A percentile compares a stretch with the other conserved stretches of the same genome.
phyloP scores from a whole-genome alignment of 257 asterid species.

The Lycium ferocissimum region DNA sequence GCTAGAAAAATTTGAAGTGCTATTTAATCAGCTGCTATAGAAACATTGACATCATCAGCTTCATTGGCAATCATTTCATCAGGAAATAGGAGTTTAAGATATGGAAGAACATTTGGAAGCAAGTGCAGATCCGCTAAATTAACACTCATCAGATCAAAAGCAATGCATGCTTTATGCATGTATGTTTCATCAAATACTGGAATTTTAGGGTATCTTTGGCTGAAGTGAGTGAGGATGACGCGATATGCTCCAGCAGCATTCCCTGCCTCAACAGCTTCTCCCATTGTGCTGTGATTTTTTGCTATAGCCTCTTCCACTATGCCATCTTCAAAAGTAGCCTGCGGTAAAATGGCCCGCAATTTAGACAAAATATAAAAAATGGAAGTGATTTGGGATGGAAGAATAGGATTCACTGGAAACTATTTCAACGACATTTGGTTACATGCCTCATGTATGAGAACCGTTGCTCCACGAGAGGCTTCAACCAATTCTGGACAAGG shows the following conservation, averaged over 20 bases:
- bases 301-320: conserved; percentile 78
- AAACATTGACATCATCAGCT: conserved; percentile 59
- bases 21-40: conserved; percentile 27
- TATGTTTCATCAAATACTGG: conserved; percentile 76
- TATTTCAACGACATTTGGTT: not conserved
- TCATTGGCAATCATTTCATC: conserved; percentile 72
- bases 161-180: conserved; percentile 79
- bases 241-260: conserved; percentile 78
- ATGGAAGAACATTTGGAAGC: conserved; percentile 77
- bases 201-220: conserved; percentile 95
- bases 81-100: conserved; percentile 68
- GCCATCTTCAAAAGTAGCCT: conserved; percentile 93
- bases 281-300: conserved; percentile 88
- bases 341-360: conserved; percentile 23
- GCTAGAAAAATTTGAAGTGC: not conserved
- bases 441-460: conserved; percentile 80
- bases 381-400: not conserved
- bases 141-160: conserved; percentile 86
- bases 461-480: conserved; percentile 77
- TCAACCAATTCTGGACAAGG: conserved; percentile 81
- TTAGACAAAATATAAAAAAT: not conserved
- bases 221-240: conserved; percentile 81
- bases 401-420: not conserved
- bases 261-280: conserved; percentile 70
- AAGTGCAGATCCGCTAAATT: conserved; percentile 68